Evolutionary conservation across 2,329 filamentous ascomycete genomes (phyloP), one percentile per base, ranked within the genome.

Genomic region (Neurospora sp.): DNA sequence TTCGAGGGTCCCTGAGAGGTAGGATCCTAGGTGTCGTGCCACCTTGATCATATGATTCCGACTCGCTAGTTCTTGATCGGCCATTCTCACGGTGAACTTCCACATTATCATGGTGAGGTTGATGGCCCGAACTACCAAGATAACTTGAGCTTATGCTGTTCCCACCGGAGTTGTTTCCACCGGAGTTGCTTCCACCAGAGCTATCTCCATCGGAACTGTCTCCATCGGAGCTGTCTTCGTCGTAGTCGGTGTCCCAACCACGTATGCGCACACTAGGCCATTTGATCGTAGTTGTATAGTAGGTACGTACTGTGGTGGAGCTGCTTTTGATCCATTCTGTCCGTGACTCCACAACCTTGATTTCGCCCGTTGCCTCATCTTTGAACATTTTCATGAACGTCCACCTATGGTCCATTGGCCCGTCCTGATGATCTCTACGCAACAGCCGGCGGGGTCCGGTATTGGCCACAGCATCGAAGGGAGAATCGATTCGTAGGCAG

Each of bases 401-500:
- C 91, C 91, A 94, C 2, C 89, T 85, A 74, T 93, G 89, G 73
- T 93, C 90, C 17, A 93, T 88, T 0, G 89, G 86, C 0, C 91
- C 91, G 77, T 93, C 91, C 37, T 81, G 81, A 73, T 92, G 88
- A 67, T 90, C 83, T 17, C 91, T 86, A 8, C 91, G 83, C 85
- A 89, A 92, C 65, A 89, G 83, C 23, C 81, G 79, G 62, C 78
- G 80, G 41, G 78, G 77, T 72, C 85, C 80, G n/a, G 83, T 73
- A 8, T 75, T 77, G 12, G 3, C 6, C 15, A 36, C 28, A 28
- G 28, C 28, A 28, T 28, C 28, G 28, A 28, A 28, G 28, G 28
- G 28, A 28, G 28, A 28, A 28, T 28, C 28, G 28, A 28, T 28
- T 28, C 28, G 28, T 28, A 28, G 28, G 28, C 28, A 28, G 28